Percentiles rank a stretch among this genome's conserved stretches.
Evolutionary conservation across 2,329 filamentous ascomycete genomes (phyloP).

Genomic region (Botrytis medusae): DNA sequence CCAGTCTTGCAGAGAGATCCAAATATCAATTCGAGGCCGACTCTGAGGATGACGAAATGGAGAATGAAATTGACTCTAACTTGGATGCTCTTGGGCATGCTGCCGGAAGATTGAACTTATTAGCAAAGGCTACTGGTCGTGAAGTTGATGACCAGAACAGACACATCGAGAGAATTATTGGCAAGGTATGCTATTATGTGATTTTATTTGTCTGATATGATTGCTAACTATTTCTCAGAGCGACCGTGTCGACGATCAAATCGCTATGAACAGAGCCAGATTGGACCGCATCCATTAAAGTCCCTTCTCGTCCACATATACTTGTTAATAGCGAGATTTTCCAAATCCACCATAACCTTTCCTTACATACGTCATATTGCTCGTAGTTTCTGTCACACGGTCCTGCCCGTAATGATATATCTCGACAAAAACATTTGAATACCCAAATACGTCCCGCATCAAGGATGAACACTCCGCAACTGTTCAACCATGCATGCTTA

Average conservation of each 20-base stretch:
- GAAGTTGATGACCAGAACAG: conserved; percentile 78
- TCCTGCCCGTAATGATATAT: not conserved
- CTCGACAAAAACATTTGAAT: not conserved
- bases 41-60: conserved; percentile 51
- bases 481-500: not conserved
- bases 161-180: conserved; percentile 72
- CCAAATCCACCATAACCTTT: not conserved
- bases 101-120: conserved; percentile 68
- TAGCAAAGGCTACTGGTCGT: conserved; percentile 71
- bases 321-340: not conserved
- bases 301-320: not conserved
- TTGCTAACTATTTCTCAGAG: conserved; percentile 54
- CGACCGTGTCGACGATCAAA: conserved; percentile 78
- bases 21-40: conserved; percentile 75
- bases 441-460: not conserved
- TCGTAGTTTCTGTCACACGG: not conserved
- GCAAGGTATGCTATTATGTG: conserved; percentile 60
- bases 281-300: conserved; percentile 38
- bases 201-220: conserved; percentile 12
- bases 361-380: not conserved
- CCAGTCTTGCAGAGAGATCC: conserved; percentile 57
- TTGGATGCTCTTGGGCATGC: conserved; percentile 59
- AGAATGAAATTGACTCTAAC: conserved; percentile 69
- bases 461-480: not conserved
- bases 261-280: conserved; percentile 70